phyloP scores from a whole-genome alignment of 192 early-diverging fungal genomes.

The Funneliformis mosseae region DNA sequence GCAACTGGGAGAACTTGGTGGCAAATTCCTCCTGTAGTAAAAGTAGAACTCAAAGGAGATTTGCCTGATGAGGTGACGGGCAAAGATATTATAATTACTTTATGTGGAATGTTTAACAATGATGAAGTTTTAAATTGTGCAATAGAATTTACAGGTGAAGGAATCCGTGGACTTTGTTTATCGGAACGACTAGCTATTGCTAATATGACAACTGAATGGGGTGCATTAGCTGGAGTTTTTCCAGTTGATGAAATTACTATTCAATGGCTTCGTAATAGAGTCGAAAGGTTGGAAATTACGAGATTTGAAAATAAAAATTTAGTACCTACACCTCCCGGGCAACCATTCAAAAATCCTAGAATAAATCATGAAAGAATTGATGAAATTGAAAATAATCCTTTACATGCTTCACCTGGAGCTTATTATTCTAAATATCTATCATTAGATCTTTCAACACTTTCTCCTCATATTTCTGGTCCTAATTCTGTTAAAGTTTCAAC shows the following conservation, averaged over 20 bases:
- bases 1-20: constrained; percentile 98
- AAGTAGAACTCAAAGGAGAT: constrained; percentile 81
- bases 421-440: constrained; percentile 83
- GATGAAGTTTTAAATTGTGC: constrained; percentile 97
- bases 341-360: constrained; percentile 57
- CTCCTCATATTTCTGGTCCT: constrained; percentile 90
- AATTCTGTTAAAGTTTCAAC: constrained; percentile 95
- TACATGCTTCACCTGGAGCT: constrained; percentile 61
- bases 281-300: constrained; percentile 51
- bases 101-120: constrained; percentile 90
- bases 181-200: constrained; percentile 95
- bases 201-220: constrained; percentile 99
- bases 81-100: constrained; percentile 94
- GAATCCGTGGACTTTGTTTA: constrained; percentile 64
- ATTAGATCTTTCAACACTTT: constrained; percentile 84
- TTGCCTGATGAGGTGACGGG: constrained; percentile 87
- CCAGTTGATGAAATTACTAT: constrained; percentile 83
- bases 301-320: constrained; percentile 59
- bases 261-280: constrained; percentile 71
- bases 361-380: constrained; percentile 56
- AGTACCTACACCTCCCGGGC: constrained; percentile 42
- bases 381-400: constrained; percentile 42
- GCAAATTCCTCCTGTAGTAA: constrained; percentile 95
- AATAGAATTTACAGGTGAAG: constrained; percentile 90
- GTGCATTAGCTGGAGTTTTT: constrained; percentile 95